phyloP scores from a whole-genome alignment of 108 stramenopile genomes.

The Nannochloropsis gaditana region DNA sequence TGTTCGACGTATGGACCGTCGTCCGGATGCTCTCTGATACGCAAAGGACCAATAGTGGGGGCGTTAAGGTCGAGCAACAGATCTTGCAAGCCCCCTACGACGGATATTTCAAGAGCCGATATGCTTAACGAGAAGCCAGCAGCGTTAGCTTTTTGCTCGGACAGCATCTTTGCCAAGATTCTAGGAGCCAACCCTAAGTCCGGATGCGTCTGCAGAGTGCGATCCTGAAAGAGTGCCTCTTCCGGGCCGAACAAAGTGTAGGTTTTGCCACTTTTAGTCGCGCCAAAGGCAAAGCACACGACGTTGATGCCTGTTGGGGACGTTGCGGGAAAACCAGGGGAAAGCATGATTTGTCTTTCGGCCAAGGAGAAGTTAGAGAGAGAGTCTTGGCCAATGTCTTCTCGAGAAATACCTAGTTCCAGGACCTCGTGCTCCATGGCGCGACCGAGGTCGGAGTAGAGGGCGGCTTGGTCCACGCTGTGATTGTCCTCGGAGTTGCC shows the following conservation, averaged over 20 bases:
- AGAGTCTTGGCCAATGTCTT: too few relatives aligned
- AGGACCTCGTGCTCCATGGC: slow-evolving; percentile 14
- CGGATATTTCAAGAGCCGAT: not conserved
- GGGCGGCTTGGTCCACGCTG: not conserved
- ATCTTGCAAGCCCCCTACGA: not conserved
- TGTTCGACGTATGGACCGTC: slow-evolving; percentile 10
- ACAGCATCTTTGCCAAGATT: not conserved
- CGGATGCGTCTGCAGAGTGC: not conserved
- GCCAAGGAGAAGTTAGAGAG: not conserved
- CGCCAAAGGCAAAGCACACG: not conserved
- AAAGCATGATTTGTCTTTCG: not conserved
- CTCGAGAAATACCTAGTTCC: not conserved
- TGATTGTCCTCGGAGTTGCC: not conserved
- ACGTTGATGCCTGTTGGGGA: not conserved
- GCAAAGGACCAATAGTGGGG: not conserved
- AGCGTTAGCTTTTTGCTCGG: not conserved
- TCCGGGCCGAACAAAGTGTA: not conserved
- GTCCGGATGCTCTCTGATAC: not conserved
- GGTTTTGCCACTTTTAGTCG: not conserved
- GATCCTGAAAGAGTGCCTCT: not conserved
- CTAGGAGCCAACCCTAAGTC: not conserved
- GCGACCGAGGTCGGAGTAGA: not conserved
- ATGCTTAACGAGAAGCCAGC: not conserved
- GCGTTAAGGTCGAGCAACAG: not conserved
- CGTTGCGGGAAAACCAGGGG: too few relatives aligned